Conservation (phyloP, 2,329 filamentous ascomycete species). For the Pseudogymnoascus sp. region DNA sequence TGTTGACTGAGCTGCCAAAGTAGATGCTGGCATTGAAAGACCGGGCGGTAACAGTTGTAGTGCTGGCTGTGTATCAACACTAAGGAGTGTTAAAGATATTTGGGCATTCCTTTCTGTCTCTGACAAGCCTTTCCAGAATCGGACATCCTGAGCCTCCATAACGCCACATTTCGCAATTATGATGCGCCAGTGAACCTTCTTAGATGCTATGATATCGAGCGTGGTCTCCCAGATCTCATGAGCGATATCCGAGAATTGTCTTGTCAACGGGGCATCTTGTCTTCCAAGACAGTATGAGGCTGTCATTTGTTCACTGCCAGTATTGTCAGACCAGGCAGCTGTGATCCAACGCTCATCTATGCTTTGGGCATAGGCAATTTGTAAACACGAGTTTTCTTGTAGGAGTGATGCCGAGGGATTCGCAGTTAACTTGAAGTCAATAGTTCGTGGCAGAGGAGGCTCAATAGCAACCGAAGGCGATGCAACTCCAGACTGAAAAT, state of each 20-base stretch:
- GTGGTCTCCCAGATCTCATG: constrained; percentile 74
- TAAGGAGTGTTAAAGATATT: constrained; percentile 51
- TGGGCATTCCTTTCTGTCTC: constrained; percentile 42
- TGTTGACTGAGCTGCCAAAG: constrained; percentile 32
- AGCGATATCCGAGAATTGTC: constrained; percentile 54
- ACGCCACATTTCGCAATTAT: constrained; percentile 64
- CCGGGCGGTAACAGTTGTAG: constrained; percentile 53
- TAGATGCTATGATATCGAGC: constrained; percentile 59
- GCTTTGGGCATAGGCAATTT: constrained; percentile 71
- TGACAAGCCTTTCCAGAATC: constrained; percentile 48
- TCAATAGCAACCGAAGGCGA: constrained; percentile 68
- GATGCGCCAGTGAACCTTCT: constrained; percentile 69
- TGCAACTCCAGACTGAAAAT: constrained; percentile 48
- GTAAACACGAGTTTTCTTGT: constrained; percentile 71
- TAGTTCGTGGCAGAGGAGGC: constrained; percentile 57
- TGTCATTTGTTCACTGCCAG: constrained; percentile 63
- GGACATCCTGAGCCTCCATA: constrained; percentile 59
- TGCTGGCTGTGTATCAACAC: constrained; percentile 57
- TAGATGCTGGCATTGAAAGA: constrained; percentile 38
- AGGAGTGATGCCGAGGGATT: constrained; percentile 65
- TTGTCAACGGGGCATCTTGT: constrained; percentile 44
- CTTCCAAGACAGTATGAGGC: constrained; percentile 64
- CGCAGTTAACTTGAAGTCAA: constrained; percentile 65
- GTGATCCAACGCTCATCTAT: constrained; percentile 71
- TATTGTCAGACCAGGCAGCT: constrained; percentile 73